Evolutionary conservation across 176 grass and related monocot species (phyloP), one percentile per base, ranked within the genome.

Genomic region (Tillandsia fasciculata): DNA sequence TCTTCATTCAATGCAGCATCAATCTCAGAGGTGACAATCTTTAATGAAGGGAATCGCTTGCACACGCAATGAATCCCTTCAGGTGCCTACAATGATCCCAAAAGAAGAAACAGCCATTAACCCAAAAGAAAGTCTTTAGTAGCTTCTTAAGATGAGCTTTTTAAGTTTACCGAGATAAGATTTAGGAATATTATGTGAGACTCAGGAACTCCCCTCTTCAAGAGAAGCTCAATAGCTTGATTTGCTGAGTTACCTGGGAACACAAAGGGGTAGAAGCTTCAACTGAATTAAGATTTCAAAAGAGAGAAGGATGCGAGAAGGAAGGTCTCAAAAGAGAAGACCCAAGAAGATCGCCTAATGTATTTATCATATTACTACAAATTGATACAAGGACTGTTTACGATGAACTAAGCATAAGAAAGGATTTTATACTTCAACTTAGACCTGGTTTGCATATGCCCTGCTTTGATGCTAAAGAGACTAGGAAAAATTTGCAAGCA

Each of bases 1-100:
- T 87, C 94, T 49, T 99, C 87, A 3, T 83, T 99, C 69, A 99
- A 57, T 11, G 85, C 82, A 12, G 50, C 77, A 81, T 99, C 94
- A 17, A 99, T 99, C 77, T 99, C 94, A 18, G 94, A 99, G 0
- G 94, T 99, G n/a, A 99, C 87, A 70, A 99, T 79, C 77, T 99
- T 99, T 70, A 99, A 52, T 24, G 49, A 78, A 0, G 94, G 89
- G 48, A 93, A 99, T 73, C 84, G 72, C 70, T 87, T 85, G 74
- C 94, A 99, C n/a, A 99, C 84, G 29, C 81, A 79, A 12, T 93
- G 94, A 67, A 99, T 93, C 13, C 94, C 94, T 78, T 99, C 94
- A 26, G 94, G 94, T 75, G 94, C 94, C 89, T 96, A 48, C 66
- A 20, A 58, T 56, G 61, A 63, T 10, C 29, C 64, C 23, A 33